Conservation (phyloP, 257 asterid species). For the Nicotiana otophora region DNA sequence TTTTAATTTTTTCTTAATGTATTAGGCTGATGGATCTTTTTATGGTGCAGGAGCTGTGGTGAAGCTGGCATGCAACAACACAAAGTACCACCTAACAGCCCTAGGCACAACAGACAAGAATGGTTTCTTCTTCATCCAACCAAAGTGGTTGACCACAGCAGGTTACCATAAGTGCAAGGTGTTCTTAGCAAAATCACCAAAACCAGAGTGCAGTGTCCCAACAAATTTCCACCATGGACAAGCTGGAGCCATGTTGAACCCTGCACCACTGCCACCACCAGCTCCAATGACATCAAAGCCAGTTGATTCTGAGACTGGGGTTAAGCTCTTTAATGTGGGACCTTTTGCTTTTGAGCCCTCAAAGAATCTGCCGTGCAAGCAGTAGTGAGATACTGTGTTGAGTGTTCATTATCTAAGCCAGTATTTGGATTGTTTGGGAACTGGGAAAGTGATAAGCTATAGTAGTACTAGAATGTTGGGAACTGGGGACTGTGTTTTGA, state of each 20-base stretch:
- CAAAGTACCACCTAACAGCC: constrained; percentile 22
- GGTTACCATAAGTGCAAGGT: constrained; percentile 60
- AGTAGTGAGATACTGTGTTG: not conserved
- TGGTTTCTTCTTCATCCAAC: constrained; percentile 50
- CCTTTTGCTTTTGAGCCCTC: constrained; percentile 66
- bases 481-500: not conserved
- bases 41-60: constrained; percentile 48
- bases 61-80: constrained; percentile 51
- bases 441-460: not conserved
- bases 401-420: not conserved
- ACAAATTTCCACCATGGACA: constrained; percentile 50
- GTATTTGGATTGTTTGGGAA: not conserved
- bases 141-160: constrained; percentile 30
- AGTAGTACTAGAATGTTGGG: not conserved
- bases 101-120: constrained; percentile 41
- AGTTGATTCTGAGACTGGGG: not conserved
- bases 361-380: constrained; percentile 41
- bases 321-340: constrained; percentile 47
- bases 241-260: constrained; percentile 40
- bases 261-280: not conserved
- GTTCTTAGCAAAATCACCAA: constrained; percentile 36
- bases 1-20: no score
- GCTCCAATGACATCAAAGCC: constrained; percentile 11
- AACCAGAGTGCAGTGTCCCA: constrained; percentile 36
- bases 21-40: not conserved